These are phyloP conservation scores for Aciculoconidium aculeatum DNA, from an alignment of 805 yeast genomes.

Conservation along the genomic window DNA sequence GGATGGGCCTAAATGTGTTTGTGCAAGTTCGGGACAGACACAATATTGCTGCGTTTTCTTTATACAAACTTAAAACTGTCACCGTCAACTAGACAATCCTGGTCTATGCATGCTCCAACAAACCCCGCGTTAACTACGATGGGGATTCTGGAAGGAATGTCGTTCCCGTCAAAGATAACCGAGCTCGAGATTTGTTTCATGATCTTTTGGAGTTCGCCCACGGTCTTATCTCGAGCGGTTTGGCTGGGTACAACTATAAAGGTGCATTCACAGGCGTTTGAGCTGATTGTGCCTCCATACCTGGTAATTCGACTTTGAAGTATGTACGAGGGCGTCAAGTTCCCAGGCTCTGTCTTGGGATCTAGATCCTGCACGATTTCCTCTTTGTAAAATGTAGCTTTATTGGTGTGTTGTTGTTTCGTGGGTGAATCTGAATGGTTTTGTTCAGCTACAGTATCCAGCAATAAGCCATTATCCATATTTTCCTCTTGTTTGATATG, in stretches of 20 bases:
- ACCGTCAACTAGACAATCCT: constrained; percentile 23
- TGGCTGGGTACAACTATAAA: constrained; percentile 28
- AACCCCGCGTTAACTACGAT: constrained; percentile 29
- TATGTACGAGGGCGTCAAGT: no score
- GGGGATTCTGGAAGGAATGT: constrained; percentile 19
- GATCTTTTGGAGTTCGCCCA: constrained; percentile 10
- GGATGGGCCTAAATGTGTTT: no score
- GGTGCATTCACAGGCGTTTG: constrained; percentile 23
- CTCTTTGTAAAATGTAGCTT: no score
- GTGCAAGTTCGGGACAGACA: no score
- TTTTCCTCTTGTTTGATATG: no score
- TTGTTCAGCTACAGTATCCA: no score
- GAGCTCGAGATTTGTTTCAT: constrained; percentile 10
- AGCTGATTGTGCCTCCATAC: constrained; percentile 37
- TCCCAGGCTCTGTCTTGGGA: no score
- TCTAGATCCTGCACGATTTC: no score
- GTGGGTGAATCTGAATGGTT: no score
- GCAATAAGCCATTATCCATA: no score
- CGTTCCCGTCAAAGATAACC: constrained; percentile 10
- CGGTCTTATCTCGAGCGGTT: constrained; percentile 4
- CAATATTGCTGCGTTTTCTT: no score
- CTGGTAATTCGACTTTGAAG: constrained; percentile 27
- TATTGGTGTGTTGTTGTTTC: no score
- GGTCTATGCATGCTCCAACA: constrained; percentile 23
- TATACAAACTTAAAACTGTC: constrained; percentile 17